A percentile compares a stretch with the other conserved stretches of the same genome.
These are phyloP conservation scores for Chamaecrista fasciculata DNA, from an alignment of 306 rosid species.

Conservation along the genomic window DNA sequence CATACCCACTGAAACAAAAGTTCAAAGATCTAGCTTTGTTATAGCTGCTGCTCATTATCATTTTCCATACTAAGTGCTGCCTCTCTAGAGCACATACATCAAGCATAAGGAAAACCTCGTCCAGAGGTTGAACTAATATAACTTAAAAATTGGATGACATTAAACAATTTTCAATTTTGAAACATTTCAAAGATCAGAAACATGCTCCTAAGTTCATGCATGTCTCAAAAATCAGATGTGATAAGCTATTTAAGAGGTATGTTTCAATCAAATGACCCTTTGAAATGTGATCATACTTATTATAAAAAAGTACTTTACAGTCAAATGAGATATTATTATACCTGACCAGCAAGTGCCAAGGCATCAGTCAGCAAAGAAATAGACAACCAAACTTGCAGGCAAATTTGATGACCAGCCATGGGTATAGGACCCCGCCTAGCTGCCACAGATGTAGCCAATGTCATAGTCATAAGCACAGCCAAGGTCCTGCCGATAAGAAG, in stretches of 20 bases:
- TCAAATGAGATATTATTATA: constrained; percentile 28
- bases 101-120: no score
- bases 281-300: constrained; percentile 10
- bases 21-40: neutral
- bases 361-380: constrained; percentile 91
- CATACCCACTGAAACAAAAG: neutral
- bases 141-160: neutral
- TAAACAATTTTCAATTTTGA: neutral
- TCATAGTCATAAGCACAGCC: constrained; percentile 71
- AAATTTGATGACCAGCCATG: constrained; percentile 96
- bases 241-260: constrained; percentile 7
- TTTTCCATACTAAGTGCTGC: neutral
- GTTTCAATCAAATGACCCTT: neutral
- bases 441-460: constrained; percentile 84
- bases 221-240: constrained; percentile 17
- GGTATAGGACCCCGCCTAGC: constrained; percentile 82
- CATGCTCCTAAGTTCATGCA: neutral
- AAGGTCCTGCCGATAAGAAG: constrained; percentile 82
- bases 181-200: neutral
- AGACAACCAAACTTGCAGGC: constrained; percentile 89
- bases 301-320: constrained; percentile 9
- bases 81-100: neutral
- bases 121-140: no score
- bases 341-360: constrained; percentile 96
- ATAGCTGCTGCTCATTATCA: neutral